Evolutionary conservation across 2,329 filamentous ascomycete species (phyloP), one percentile per base, ranked within the genome.

Genomic region (Parafenestella ontariensis): DNA sequence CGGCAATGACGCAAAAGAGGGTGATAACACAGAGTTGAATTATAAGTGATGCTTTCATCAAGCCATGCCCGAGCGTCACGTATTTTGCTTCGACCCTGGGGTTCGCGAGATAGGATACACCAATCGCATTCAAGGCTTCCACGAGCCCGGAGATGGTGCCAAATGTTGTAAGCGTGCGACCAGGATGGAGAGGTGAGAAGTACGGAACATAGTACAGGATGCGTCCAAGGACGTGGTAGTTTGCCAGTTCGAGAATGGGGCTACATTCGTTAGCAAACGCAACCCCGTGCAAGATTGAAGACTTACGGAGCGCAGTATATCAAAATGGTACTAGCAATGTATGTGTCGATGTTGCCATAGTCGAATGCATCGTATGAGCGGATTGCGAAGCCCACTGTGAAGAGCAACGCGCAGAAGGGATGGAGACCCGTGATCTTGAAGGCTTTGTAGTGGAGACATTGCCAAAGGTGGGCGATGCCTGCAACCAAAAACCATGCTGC

Each of bases 171-270:
- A 87, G 82, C 3, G 85, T 76, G 5, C 82, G 78, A 2, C 82
- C 82, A 0, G 83, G 83, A 55, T 85, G 81, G 7, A 85, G 77
- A 0, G 84, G 84, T 0, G 85, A 78, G 58, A 81, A 78, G 66
- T 85, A 83, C 0, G 85, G 85, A 1, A 85, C 76, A 69, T 87
- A 88, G 67, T 82, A 82, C 24, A 87, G 76, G 11, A 85, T 76
- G 7, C 84, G 80, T 2, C 82, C 82, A 21, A 87, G 80, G 49
- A 86, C 79, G 59, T 85, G 81, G 66, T 87, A 87, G 65, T 87
- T 85, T 49, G 82, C 78, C 4, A 84, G 20, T 23, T 64, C 61
- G 3, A 66, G 52, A 15, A 64, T 43, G 6, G 63, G 63, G 11
- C 61, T 64, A 28, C n/a, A n/a, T n/a, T n/a, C n/a, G n/a, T n/a